Evolutionary conservation across 2,329 filamentous ascomycete species (phyloP).

Genomic region (Ophiostoma australiae): DNA sequence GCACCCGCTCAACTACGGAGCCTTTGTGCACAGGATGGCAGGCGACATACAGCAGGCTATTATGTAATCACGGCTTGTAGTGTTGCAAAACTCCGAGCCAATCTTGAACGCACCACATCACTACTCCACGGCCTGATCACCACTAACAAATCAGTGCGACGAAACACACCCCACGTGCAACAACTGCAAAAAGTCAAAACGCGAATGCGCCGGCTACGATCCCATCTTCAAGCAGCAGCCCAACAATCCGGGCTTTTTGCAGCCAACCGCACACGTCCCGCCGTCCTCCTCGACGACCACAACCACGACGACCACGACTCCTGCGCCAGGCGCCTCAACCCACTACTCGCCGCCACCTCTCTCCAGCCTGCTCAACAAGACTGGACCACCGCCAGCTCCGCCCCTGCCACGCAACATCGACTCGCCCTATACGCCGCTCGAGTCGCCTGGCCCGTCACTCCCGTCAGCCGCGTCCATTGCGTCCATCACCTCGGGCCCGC

Average conservation of each 20-base stretch:
- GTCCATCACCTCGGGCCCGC: neutral
- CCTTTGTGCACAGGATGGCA: neutral
- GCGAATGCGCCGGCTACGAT: slow-evolving; percentile 80
- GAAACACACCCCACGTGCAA: slow-evolving; percentile 89
- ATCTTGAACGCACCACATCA: slow-evolving; percentile 30
- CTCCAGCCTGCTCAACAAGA: neutral
- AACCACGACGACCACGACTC: slow-evolving; percentile 9
- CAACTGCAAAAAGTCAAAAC: slow-evolving; percentile 84
- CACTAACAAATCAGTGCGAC: slow-evolving; percentile 68
- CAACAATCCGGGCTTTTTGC: slow-evolving; percentile 22
- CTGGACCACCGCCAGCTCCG: neutral
- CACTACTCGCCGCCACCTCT: slow-evolving; percentile 6
- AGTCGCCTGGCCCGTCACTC: neutral
- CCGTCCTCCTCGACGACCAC: neutral
- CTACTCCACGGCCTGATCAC: neutral
- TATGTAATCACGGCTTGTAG: neutral
- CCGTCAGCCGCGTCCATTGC: neutral
- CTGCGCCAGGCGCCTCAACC: slow-evolving; percentile 1
- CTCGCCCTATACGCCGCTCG: neutral
- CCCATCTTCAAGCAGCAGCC: slow-evolving; percentile 76
- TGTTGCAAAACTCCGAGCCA: no score
- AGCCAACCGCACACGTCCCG: slow-evolving; percentile 3
- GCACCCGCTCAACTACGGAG: neutral
- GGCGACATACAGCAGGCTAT: neutral
- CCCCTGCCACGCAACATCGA: neutral